Evolutionary conservation across 768 basidiomycete species (phyloP).

Genomic region (Suillus americanus): DNA sequence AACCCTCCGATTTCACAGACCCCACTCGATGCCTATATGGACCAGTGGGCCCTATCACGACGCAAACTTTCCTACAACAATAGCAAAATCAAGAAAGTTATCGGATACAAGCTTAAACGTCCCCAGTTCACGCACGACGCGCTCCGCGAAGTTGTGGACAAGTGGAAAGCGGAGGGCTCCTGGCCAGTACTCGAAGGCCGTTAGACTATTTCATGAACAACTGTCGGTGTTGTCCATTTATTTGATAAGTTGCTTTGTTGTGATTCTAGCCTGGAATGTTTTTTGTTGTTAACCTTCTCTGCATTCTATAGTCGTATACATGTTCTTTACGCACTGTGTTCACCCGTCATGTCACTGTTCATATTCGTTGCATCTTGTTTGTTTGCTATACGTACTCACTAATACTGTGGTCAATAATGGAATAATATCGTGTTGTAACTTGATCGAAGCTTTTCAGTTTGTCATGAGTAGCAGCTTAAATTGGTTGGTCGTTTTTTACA

Average conservation of each 20-base stretch:
- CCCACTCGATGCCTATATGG: conserved; percentile 78
- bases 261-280: conserved; percentile 2
- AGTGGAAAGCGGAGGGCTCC: conserved; percentile 73
- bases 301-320: conserved; percentile 7
- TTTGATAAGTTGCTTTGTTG: conserved; percentile 10
- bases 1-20: conserved; percentile 71
- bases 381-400: conserved; percentile 23
- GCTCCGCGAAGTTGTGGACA: conserved; percentile 70
- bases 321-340: conserved; percentile 14
- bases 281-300: conserved; percentile 9
- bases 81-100: conserved; percentile 68
- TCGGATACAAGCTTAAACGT: conserved; percentile 64
- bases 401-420: conserved; percentile 25
- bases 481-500: neutral
- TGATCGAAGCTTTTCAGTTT: neutral
- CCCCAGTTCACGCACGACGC: conserved; percentile 63
- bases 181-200: conserved; percentile 27
- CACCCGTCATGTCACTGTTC: conserved; percentile 8
- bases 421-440: conserved; percentile 3
- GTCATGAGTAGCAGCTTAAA: neutral
- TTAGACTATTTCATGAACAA: neutral
- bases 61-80: conserved; percentile 69
- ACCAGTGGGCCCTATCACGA: conserved; percentile 68
- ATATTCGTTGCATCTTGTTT: conserved; percentile 12
- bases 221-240: conserved; percentile 13